Percentiles rank a stretch among this genome's conserved stretches.
Evolutionary conservation across 352 stramenopile genomes (phyloP).

Genomic region (Globisporangium echinulatum): DNA sequence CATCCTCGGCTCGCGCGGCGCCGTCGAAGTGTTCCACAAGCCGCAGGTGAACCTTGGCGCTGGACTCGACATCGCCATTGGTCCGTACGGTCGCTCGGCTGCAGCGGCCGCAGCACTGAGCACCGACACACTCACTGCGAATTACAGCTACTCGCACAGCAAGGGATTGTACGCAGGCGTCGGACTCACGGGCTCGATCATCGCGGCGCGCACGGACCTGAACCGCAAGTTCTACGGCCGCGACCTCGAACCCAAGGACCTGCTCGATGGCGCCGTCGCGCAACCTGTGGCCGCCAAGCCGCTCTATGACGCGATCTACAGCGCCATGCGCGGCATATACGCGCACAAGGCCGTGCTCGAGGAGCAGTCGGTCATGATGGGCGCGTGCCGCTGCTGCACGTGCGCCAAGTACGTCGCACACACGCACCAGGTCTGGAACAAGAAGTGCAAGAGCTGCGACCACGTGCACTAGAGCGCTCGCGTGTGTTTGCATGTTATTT

Average conservation of each 20-base stretch:
- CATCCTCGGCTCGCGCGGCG: conserved; percentile 68
- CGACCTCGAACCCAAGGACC: conserved; percentile 18
- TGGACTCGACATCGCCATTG: conserved; percentile 62
- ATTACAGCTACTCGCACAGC: conserved; percentile 67
- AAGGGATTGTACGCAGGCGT: conserved; percentile 80
- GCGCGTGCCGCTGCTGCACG: conserved; percentile 14
- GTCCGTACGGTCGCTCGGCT: conserved; percentile 50
- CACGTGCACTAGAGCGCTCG: too few relatives aligned
- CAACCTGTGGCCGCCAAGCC: conserved; percentile 14
- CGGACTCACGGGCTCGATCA: conserved; percentile 64
- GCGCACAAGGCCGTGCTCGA: conserved; percentile 4
- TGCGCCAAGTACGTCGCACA: conserved; percentile 16
- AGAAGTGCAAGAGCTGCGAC: conserved; percentile 23
- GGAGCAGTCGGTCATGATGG: conserved; percentile 10
- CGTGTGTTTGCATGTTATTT: too few relatives aligned
- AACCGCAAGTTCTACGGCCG: conserved; percentile 84
- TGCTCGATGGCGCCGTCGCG: conserved; percentile 22
- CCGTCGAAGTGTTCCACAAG: conserved; percentile 62
- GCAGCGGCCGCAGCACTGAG: conserved; percentile 26
- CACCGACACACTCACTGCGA: conserved; percentile 30
- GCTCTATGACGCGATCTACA: conserved; percentile 25
- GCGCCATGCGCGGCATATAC: conserved; percentile 17
- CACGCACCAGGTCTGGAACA: conserved; percentile 19
- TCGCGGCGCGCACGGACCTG: conserved; percentile 56
- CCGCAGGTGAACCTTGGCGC: conserved; percentile 60